A percentile compares a stretch with the other conserved stretches of the same genome.
Evolutionary conservation across 352 stramenopile genomes (phyloP).

Genomic region (Pythium phragmitis): DNA sequence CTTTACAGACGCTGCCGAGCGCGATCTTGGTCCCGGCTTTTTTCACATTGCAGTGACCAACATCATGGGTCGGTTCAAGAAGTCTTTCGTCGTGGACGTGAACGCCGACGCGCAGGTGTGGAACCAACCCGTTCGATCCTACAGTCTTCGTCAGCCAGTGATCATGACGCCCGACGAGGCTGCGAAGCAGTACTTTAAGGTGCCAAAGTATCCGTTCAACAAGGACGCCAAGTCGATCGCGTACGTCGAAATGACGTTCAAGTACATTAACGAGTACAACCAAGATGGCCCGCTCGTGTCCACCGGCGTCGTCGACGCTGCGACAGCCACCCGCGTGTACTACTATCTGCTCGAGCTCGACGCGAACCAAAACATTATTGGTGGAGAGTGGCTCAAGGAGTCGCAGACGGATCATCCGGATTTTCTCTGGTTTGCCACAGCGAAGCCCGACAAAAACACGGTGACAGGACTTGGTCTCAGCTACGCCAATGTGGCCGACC

Average conservation of each 20-base stretch:
- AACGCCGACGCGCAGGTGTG: constrained; percentile 39
- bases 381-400: constrained; percentile 61
- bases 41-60: constrained; percentile 32
- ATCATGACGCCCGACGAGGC: constrained; percentile 35
- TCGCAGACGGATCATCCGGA: constrained; percentile 62
- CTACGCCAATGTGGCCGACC: constrained; percentile 11
- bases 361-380: constrained; percentile 57
- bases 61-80: constrained; percentile 40
- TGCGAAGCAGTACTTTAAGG: constrained; percentile 16
- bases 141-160: constrained; percentile 33
- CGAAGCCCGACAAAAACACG: constrained; percentile 1
- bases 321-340: constrained; percentile 43
- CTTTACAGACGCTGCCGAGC: constrained; percentile 35
- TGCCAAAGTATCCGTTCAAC: constrained; percentile 42
- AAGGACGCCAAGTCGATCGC: constrained; percentile 23
- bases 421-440: constrained; percentile 64
- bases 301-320: constrained; percentile 27
- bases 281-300: constrained; percentile 40
- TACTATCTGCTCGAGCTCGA: constrained; percentile 67
- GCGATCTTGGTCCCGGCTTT: constrained; percentile 51
- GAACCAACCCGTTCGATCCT: constrained; percentile 58
- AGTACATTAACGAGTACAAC: constrained; percentile 44
- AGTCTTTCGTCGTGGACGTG: constrained; percentile 43
- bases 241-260: constrained; percentile 44
- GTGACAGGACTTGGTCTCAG: constrained; percentile 22